Percentiles rank a stretch among this genome's conserved stretches.
Evolutionary conservation across 305 asterid species (phyloP).

Genomic region (Lippia alba): DNA sequence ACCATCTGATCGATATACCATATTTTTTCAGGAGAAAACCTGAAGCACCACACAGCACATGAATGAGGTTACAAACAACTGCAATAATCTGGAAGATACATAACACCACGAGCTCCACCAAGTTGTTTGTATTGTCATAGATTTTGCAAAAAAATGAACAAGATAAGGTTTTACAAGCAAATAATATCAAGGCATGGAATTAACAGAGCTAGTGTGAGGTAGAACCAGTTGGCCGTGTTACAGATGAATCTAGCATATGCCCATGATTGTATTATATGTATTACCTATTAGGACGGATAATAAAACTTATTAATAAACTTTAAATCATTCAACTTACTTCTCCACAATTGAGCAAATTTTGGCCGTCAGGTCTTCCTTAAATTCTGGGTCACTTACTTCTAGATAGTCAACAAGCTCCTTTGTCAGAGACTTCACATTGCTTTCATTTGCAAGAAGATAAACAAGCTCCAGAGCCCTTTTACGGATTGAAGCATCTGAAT

Average conservation of each 20-base stretch:
- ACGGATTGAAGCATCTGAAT: slow-evolving; percentile 99
- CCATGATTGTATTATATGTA: too few species aligned
- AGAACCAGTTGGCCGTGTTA: not conserved
- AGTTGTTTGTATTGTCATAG: slow-evolving; percentile 17
- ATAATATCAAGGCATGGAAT: slow-evolving; percentile 18
- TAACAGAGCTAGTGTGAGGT: slow-evolving; percentile 13
- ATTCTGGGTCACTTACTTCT: slow-evolving; percentile 85
- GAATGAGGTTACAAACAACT: slow-evolving; percentile 24
- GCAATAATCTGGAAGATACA: slow-evolving; percentile 31
- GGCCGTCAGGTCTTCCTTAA: slow-evolving; percentile 90
- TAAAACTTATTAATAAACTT: not conserved
- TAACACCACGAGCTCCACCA: slow-evolving; percentile 27
- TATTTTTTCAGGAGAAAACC: slow-evolving; percentile 90
- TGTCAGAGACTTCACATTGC: slow-evolving; percentile 83
- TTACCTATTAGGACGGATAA: too few species aligned
- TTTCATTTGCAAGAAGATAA: slow-evolving; percentile 88
- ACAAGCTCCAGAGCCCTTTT: slow-evolving; percentile 98
- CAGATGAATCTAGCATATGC: too few species aligned
- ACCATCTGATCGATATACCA: slow-evolving; percentile 99
- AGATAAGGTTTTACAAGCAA: slow-evolving; percentile 28
- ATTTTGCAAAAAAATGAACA: slow-evolving; percentile 6
- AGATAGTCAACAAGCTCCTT: slow-evolving; percentile 92
- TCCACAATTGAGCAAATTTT: slow-evolving; percentile 98
- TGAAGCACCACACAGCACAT: slow-evolving; percentile 49
- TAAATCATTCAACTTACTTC: slow-evolving; percentile 67